Conservation (phyloP, 2,329 filamentous ascomycete species). For the Neocucurbitaria cava region DNA sequence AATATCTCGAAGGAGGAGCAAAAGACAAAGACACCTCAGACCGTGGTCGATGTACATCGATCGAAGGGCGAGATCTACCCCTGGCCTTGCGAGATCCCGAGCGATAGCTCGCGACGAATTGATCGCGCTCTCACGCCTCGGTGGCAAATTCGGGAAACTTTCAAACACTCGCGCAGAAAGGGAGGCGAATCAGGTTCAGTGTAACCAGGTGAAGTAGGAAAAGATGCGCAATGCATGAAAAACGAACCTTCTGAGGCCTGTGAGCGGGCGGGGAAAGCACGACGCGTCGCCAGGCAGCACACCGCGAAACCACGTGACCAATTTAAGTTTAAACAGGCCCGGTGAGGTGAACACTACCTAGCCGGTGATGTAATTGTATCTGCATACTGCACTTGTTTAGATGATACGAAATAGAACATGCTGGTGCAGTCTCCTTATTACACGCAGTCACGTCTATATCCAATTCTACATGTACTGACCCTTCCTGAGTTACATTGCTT, state of each 20-base stretch:
- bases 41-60: conserved; percentile 9
- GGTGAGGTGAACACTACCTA: background rate
- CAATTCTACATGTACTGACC: no score
- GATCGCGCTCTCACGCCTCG: conserved; percentile 32
- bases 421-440: no score
- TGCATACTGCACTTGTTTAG: no score
- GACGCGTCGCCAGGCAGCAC: conserved; percentile 1
- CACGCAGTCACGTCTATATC: no score
- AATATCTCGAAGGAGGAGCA: conserved; percentile 3
- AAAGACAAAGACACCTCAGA: conserved; percentile 15
- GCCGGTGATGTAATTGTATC: no score
- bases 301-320: conserved; percentile 1
- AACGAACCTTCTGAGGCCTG: background rate
- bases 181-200: background rate
- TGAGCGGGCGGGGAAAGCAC: background rate
- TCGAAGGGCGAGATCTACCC: conserved; percentile 29
- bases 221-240: background rate
- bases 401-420: no score
- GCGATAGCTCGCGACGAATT: conserved; percentile 30
- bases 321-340: background rate
- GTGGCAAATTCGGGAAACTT: conserved; percentile 32
- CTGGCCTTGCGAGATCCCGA: conserved; percentile 26
- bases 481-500: no score
- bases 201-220: background rate
- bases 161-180: conserved; percentile 1